These are phyloP conservation scores for Stephania yunnanensis DNA, from an alignment of 164 flowering plant species.

Conservation along the genomic window DNA sequence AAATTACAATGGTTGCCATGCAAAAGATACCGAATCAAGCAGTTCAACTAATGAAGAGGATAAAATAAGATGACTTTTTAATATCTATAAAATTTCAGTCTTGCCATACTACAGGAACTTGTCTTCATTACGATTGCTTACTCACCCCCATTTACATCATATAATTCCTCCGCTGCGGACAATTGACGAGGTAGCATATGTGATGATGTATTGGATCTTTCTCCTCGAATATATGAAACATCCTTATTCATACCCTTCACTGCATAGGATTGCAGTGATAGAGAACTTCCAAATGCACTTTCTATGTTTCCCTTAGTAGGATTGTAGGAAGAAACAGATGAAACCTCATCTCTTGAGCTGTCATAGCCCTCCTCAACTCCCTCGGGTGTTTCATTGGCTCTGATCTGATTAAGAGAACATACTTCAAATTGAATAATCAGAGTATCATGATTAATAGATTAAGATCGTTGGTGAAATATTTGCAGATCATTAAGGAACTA, in stretches of 20 bases:
- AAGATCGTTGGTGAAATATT: background rate
- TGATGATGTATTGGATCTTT: constrained; percentile 54
- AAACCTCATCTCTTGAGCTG: constrained; percentile 81
- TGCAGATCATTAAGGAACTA: background rate
- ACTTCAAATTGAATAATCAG: background rate
- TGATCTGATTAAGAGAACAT: constrained; percentile 36
- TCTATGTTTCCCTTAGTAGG: constrained; percentile 54
- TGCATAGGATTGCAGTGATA: constrained; percentile 62
- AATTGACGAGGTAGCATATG: constrained; percentile 45
- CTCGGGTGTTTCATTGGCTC: constrained; percentile 70
- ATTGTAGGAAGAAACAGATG: constrained; percentile 87
- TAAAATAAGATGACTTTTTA: background rate
- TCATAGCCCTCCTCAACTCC: constrained; percentile 88
- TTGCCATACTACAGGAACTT: background rate
- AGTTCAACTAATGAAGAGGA: background rate
- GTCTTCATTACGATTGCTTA: constrained; percentile 5
- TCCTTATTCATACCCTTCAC: constrained; percentile 55
- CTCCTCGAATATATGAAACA: constrained; percentile 41
- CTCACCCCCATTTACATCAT: constrained; percentile 63
- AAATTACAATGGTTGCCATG: background rate
- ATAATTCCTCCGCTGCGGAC: constrained; percentile 60
- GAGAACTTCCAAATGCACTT: constrained; percentile 62
- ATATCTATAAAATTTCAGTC: background rate
- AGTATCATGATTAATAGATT: background rate
- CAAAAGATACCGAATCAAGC: background rate